Evolutionary conservation across 2,329 filamentous ascomycete species (phyloP).

Genomic region (Diplodia seriata): DNA sequence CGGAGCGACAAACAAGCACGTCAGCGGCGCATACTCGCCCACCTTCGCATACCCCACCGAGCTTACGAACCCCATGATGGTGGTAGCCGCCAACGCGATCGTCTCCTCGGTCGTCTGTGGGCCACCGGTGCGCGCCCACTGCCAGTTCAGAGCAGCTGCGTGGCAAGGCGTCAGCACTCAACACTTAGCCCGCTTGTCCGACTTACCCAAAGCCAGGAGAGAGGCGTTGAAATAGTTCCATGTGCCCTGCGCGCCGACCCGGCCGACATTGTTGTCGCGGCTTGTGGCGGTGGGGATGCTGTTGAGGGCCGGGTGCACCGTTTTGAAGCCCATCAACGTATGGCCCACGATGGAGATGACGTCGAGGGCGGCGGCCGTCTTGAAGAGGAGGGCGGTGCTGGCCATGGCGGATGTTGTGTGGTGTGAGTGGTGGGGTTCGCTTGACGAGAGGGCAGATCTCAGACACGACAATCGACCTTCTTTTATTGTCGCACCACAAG

Average conservation of each 20-base stretch:
- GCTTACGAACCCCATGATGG: conserved; percentile 10
- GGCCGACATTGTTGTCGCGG: conserved; percentile 16
- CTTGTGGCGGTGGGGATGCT: not conserved
- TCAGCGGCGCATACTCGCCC: conserved; percentile 12
- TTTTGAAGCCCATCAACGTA: conserved; percentile 20
- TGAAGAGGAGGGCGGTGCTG: conserved; percentile 9
- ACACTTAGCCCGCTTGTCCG: too few relatives aligned
- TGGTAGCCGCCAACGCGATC: not conserved
- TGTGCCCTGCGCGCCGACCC: not conserved
- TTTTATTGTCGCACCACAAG: not conserved
- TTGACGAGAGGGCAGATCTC: not conserved
- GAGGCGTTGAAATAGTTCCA: conserved; percentile 27
- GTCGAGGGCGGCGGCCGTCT: conserved; percentile 20
- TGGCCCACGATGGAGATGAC: conserved; percentile 12
- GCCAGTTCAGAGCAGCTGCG: conserved; percentile 24
- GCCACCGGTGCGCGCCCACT: conserved; percentile 26
- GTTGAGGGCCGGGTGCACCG: conserved; percentile 11
- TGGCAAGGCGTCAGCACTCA: not conserved
- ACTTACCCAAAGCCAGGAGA: conserved; percentile 15
- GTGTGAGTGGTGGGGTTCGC: not conserved
- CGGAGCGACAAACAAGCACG: conserved; percentile 13
- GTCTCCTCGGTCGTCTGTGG: conserved; percentile 19
- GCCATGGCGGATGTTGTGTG: conserved; percentile 1
- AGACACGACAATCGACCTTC: not conserved
- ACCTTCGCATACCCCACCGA: conserved; percentile 11